These are phyloP conservation scores for Microsporum canis DNA, from an alignment of 2,329 filamentous ascomycete genomes.

Conservation along the genomic window DNA sequence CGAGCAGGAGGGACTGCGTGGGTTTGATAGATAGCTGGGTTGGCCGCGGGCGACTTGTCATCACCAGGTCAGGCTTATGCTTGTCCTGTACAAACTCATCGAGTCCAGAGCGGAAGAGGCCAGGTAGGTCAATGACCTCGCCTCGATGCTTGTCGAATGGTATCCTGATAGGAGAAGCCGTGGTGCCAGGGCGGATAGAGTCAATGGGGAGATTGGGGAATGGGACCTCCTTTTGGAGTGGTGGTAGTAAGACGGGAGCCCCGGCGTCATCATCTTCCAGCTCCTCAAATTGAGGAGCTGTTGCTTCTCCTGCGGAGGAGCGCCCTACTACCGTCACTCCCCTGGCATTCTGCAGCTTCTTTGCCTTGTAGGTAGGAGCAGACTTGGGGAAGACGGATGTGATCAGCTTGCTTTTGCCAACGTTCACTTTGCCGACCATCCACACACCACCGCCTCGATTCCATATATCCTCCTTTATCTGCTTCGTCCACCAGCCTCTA, in stretches of 20 bases:
- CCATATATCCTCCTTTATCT: conserved; percentile 78
- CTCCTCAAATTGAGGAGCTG: neutral
- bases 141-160: conserved; percentile 68
- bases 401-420: conserved; percentile 90
- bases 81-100: conserved; percentile 58
- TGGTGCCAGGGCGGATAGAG: conserved; percentile 80
- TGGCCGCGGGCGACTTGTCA: conserved; percentile 64
- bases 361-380: conserved; percentile 23
- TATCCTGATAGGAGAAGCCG: conserved; percentile 85
- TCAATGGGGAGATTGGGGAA: conserved; percentile 80
- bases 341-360: neutral
- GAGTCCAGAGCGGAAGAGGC: conserved; percentile 62
- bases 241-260: conserved; percentile 47
- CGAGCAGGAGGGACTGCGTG: conserved; percentile 69
- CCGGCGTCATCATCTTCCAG: conserved; percentile 13
- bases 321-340: conserved; percentile 1
- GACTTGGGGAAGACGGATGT: conserved; percentile 75
- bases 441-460: conserved; percentile 74
- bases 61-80: conserved; percentile 57
- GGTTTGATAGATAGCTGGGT: conserved; percentile 62
- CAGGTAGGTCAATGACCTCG: conserved; percentile 87
- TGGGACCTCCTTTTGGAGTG: conserved; percentile 57
- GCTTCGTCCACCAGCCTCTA: conserved; percentile 79
- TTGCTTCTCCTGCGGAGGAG: neutral
- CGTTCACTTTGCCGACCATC: conserved; percentile 97